Base-by-base conservation (phyloP, 108 stramenopile genomes). In the Skeletonema tropicum region DNA sequence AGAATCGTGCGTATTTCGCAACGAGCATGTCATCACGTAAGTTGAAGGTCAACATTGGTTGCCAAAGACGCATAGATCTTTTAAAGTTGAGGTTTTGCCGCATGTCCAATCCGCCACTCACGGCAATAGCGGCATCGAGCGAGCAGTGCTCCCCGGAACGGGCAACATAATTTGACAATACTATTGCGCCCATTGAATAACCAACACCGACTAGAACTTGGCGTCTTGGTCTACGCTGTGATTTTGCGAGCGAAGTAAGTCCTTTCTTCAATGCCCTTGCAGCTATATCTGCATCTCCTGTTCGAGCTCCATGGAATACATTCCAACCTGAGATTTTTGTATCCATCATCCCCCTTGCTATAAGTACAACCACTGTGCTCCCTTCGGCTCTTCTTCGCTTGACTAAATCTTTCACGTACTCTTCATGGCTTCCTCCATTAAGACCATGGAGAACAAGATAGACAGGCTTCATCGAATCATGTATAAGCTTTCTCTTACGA, bases 391-490 rank as follows among this genome's bases (percentile, higher is more conserved):
- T 79, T 32, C 89, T 71, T 17, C 88, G 88, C 26, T 49, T 14
- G 3, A 93, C 87, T 21, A 96, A 80, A 46, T 97, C 96, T 45
- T 80, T 74, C 61, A 97, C 85, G 73, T 95, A 97, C 48, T 90
- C 88, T 79, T 97, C 96, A 5, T 80, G 68, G 31, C 79, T 83
- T 0, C 95, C 95, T 26, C 97, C 96, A 60, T 94, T 95, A 31
- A 98, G 83, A 9, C 97, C 97, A 83, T 98, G 97, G 38, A 98
- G 73, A 1, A 98, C 76, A 5, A 97, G 32, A 83, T 94, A 96
- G 11, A 97, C 76, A 8, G 96, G 96, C 57, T 88, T 85, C 13
- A 66, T 60, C 0, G 58, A 23, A 58, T 92, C 68, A 25, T 89
- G 87, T 2, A 85, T 82, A 12, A 88, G 77, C 0, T 25, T 57